phyloP scores from a whole-genome alignment of 2,329 filamentous ascomycete species.

The Pseudocercospora vitis region DNA sequence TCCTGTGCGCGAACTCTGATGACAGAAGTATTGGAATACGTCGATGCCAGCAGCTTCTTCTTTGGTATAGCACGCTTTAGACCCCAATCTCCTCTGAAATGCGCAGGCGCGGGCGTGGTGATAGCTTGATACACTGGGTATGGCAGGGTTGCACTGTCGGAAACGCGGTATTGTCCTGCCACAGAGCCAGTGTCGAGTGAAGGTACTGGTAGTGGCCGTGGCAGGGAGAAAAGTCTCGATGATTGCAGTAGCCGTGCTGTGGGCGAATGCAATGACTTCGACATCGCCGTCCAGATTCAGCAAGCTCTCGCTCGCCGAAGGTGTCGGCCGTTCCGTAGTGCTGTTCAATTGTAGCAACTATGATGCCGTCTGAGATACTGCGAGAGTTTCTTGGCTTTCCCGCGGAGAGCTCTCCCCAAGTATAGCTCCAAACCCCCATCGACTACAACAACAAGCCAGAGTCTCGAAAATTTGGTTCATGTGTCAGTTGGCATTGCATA shows the following conservation, averaged over 20 bases:
- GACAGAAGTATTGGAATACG: constrained; percentile 69
- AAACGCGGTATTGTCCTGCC: constrained; percentile 54
- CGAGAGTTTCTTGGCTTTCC: neutral
- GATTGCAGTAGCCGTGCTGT: constrained; percentile 72
- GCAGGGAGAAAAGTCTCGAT: constrained; percentile 87
- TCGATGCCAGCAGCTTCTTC: constrained; percentile 55
- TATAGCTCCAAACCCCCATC: too few relatives aligned
- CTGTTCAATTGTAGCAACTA: neutral
- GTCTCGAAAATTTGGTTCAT: too few relatives aligned
- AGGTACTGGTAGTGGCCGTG: constrained; percentile 68
- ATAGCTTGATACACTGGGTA: constrained; percentile 84
- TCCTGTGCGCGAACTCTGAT: constrained; percentile 78
- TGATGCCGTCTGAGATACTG: neutral
- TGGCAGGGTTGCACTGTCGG: constrained; percentile 69
- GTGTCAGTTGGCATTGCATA: too few relatives aligned
- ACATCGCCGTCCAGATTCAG: constrained; percentile 30
- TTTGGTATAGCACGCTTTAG: constrained; percentile 81
- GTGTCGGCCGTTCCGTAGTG: neutral
- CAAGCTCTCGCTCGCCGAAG: neutral
- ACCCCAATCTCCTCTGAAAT: constrained; percentile 84
- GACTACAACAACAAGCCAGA: too few relatives aligned
- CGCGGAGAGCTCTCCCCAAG: too few relatives aligned
- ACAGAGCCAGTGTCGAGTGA: constrained; percentile 45
- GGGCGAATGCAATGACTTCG: constrained; percentile 52
- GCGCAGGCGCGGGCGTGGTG: constrained; percentile 70